A percentile compares a stretch with the other conserved stretches of the same genome.
phyloP scores from a whole-genome alignment of 1,284 basidiomycete species.

The Heterobasidion parviporum region DNA sequence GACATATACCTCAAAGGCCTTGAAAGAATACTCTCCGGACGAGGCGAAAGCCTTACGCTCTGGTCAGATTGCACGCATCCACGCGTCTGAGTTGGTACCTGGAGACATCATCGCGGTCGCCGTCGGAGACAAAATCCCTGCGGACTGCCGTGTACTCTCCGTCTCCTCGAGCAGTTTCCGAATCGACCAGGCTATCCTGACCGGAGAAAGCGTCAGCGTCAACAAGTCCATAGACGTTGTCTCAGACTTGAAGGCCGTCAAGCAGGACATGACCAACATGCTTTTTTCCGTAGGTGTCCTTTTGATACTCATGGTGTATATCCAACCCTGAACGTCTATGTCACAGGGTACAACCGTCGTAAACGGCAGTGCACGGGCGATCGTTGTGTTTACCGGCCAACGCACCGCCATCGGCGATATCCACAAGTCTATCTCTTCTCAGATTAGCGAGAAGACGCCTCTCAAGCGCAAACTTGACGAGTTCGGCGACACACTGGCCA shows the following conservation, averaged over 20 bases:
- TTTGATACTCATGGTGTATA: neutral
- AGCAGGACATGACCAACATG: slow-evolving; percentile 95
- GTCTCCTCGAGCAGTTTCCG: slow-evolving; percentile 88
- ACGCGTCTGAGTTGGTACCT: slow-evolving; percentile 84
- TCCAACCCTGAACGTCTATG: neutral
- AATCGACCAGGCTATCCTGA: slow-evolving; percentile 91
- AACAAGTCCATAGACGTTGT: slow-evolving; percentile 69
- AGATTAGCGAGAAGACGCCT: slow-evolving; percentile 90
- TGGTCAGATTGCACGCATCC: slow-evolving; percentile 64
- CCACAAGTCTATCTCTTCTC: slow-evolving; percentile 85
- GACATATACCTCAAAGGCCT: slow-evolving; percentile 46
- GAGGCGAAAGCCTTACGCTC: slow-evolving; percentile 86
- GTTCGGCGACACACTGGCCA: slow-evolving; percentile 92
- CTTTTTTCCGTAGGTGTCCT: slow-evolving; percentile 68
- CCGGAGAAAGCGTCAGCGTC: slow-evolving; percentile 86
- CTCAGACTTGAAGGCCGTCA: slow-evolving; percentile 70
- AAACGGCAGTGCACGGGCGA: slow-evolving; percentile 77
- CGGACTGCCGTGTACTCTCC: slow-evolving; percentile 85
- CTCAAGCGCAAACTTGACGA: slow-evolving; percentile 94
- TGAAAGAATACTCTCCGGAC: slow-evolving; percentile 93
- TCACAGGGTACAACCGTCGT: slow-evolving; percentile 86
- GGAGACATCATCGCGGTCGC: slow-evolving; percentile 87
- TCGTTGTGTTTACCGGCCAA: slow-evolving; percentile 82
- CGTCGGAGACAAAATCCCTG: slow-evolving; percentile 91
- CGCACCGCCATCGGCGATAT: slow-evolving; percentile 92